Percentiles rank a stretch among this genome's conserved stretches.
phyloP scores from a whole-genome alignment of 2,329 filamentous ascomycete species.

The Berkeleyomyces basicola region DNA sequence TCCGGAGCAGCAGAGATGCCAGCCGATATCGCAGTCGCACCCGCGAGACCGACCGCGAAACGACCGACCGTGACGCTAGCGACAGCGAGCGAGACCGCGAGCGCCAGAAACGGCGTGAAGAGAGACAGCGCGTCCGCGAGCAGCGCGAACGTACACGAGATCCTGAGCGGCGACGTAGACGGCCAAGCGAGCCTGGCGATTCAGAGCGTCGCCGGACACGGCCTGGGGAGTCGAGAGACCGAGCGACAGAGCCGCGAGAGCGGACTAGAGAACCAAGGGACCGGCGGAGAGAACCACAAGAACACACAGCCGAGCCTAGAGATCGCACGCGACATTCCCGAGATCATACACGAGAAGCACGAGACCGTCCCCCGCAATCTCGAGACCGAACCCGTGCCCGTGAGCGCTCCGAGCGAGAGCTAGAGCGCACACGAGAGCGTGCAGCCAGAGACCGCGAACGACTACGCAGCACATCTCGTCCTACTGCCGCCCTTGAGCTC shows the following conservation, averaged over 20 bases:
- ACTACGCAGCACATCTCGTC: conserved; percentile 6
- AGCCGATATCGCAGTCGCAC: conserved; percentile 6
- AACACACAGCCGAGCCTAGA: background rate
- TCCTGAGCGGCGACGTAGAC: background rate
- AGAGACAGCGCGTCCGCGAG: background rate
- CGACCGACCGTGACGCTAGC: background rate
- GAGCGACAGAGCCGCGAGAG: background rate
- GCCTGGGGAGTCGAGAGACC: background rate
- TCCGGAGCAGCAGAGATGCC: background rate
- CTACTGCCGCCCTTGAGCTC: conserved; percentile 8
- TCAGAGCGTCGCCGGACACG: background rate
- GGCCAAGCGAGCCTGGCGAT: background rate
- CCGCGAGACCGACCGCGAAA: conserved; percentile 2
- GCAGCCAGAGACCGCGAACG: conserved; percentile 15
- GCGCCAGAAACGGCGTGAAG: conserved; percentile 1
- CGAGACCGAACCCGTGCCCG: background rate
- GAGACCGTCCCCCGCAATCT: background rate
- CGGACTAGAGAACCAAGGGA: background rate
- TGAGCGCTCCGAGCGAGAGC: conserved; percentile 13
- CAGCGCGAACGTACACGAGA: background rate
- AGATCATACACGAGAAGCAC: background rate
- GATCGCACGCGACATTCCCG: background rate
- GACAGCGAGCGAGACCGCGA: conserved; percentile 2
- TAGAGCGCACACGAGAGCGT: conserved; percentile 16
- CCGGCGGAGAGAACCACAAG: background rate